Conservation (phyloP, 2,329 filamentous ascomycete genomes). For the Cadophora luteo-olivacea region DNA sequence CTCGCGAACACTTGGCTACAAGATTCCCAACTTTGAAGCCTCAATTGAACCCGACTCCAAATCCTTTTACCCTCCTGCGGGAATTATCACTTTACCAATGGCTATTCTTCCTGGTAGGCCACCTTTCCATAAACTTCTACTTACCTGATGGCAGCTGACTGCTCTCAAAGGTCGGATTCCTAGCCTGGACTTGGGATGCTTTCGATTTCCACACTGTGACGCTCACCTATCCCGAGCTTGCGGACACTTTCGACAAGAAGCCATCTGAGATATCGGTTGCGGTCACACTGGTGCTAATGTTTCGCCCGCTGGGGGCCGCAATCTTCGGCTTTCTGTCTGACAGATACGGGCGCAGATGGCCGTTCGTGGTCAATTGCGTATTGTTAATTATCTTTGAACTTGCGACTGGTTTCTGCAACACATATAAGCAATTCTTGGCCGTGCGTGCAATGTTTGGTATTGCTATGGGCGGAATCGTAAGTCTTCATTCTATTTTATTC, state of each 20-base stretch:
- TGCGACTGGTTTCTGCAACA: conserved; percentile 77
- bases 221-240: conserved; percentile 77
- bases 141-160: background rate
- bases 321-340: conserved; percentile 80
- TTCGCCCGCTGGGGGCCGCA: conserved; percentile 77
- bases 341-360: conserved; percentile 81
- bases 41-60: conserved; percentile 65
- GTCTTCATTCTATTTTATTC: background rate
- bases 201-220: conserved; percentile 85
- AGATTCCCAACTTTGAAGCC: conserved; percentile 63
- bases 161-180: conserved; percentile 58
- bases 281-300: conserved; percentile 76
- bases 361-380: conserved; percentile 77
- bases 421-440: conserved; percentile 72
- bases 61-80: conserved; percentile 73
- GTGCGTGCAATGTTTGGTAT: conserved; percentile 79
- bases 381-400: conserved; percentile 73
- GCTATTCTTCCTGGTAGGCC: conserved; percentile 72
- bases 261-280: conserved; percentile 62
- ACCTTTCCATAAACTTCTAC: too few species aligned
- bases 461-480: conserved; percentile 72
- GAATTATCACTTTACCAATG: conserved; percentile 71
- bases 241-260: conserved; percentile 61
- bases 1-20: conserved; percentile 52
- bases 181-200: conserved; percentile 81